Evolutionary conservation across 2,329 filamentous ascomycete genomes (phyloP), one percentile per base, ranked within the genome.

Genomic region (Sclerotinia minor): DNA sequence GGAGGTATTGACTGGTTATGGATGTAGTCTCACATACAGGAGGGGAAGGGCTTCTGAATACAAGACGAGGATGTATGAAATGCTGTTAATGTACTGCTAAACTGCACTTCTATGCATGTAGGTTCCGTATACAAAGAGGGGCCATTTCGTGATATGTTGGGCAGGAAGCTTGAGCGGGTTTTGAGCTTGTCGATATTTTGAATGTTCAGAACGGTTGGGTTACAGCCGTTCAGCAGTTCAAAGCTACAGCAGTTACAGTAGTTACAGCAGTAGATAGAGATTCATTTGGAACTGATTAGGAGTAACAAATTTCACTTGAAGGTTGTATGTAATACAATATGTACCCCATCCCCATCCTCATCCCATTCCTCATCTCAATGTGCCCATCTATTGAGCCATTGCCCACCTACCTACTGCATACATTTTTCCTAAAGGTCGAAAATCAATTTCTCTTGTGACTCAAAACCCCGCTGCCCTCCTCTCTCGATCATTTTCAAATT

Each of bases 21-120:
- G 53, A 49, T 65, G 44, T 13, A 38, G 38, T 26, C 35, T 35
- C 35, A 50, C n/a, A 8, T 41, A 19, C 41, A 26, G 44, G 35
- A 52, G 13, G 26, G 19, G 19, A 44, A 49, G 50, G 49, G 15
- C 54, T 60, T 15, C 35, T 44, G 35, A 45, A 38, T 47, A 38
- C 50, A 47, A 55, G 50, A 59, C 64, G 53, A 52, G 32, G 44
- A 24, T 59, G 54, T 17, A 32, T 55, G 50, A 29, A 54, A n/a
- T 24, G 35, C 45, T 44, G 29, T 45, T 32, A 29, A 41, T 5
- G 49, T 54, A 24, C 61, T 38, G 49, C 7, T 35, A 52, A 54
- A 44, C 24, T 53, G 45, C 64, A 52, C 44, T 53, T 60, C 13
- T 24, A 66, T 66, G 64, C 64, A 66, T 66, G 54, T 59, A 66